Conservation (phyloP, 306 rosid genomes). For the Vigna angularis region DNA sequence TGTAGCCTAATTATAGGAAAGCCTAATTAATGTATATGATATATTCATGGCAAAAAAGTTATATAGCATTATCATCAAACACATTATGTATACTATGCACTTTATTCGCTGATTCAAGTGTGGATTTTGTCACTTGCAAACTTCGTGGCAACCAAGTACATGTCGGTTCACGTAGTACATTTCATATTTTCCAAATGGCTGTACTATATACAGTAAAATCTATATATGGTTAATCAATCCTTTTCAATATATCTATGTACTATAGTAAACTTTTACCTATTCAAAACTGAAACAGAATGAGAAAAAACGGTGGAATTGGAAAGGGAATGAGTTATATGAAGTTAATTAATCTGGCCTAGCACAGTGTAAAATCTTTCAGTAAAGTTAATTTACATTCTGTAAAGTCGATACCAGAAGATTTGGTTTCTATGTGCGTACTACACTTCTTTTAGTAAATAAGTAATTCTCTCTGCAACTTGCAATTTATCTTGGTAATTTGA, state of each 20-base stretch:
- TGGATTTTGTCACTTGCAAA: conserved; percentile 1
- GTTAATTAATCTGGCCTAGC: background rate
- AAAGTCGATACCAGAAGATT: background rate
- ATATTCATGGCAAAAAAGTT: background rate
- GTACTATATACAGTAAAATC: conserved; percentile 8
- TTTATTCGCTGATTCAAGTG: background rate
- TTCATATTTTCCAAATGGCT: conserved; percentile 1
- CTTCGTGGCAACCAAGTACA: conserved; percentile 4
- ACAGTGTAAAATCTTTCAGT: background rate
- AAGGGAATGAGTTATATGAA: background rate
- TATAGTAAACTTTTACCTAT: background rate
- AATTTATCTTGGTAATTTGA: background rate
- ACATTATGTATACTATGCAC: background rate
- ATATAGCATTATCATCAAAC: background rate
- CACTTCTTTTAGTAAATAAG: background rate
- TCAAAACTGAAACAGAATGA: background rate
- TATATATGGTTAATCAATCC: background rate
- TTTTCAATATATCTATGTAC: conserved; percentile 29
- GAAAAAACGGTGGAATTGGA: background rate
- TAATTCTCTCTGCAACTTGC: background rate
- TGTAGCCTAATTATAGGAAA: background rate
- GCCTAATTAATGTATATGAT: background rate
- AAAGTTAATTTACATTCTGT: background rate
- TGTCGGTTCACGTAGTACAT: background rate
- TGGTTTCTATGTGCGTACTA: background rate